Evolutionary conservation across 805 yeast species (phyloP).

Genomic region (Wickerhamiella lipophila): DNA sequence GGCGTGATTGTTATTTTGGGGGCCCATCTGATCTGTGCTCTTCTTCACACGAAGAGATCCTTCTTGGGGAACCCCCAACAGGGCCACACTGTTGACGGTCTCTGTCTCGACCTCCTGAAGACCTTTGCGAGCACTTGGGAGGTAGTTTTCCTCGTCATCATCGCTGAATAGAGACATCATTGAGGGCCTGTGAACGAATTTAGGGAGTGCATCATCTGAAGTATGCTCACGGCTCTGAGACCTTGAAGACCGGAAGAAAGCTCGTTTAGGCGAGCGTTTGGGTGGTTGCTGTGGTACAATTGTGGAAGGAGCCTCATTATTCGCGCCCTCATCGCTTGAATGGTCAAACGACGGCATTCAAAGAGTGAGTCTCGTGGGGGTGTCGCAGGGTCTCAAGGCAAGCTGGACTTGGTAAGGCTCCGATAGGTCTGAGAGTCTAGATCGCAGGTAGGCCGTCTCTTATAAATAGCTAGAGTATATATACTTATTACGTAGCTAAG

Average conservation of each 20-base stretch:
- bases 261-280: background rate
- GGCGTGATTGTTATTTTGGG: background rate
- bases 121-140: conserved; percentile 8
- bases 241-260: background rate
- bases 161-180: conserved; percentile 1
- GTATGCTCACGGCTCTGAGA: conserved; percentile 3
- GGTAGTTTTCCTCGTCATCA: conserved; percentile 6
- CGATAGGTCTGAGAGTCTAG: background rate
- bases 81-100: conserved; percentile 40
- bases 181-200: conserved; percentile 2
- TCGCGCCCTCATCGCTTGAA: background rate
- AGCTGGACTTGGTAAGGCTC: no score
- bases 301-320: background rate
- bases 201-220: background rate
- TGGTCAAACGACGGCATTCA: background rate
- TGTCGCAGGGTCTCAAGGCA: background rate
- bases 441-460: background rate
- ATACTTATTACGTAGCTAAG: background rate
- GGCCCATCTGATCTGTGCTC: conserved; percentile 23
- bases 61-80: conserved; percentile 26
- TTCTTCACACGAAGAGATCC: conserved; percentile 20
- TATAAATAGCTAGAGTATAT: background rate
- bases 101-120: conserved; percentile 41
- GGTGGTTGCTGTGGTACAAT: background rate
- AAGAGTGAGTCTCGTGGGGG: background rate